Evolutionary conservation across 129 eudicot species (phyloP).

Genomic region (Daucus carota): DH1_v3.0 NC_030386.2:37110001-37110500

Average conservation of each 20-base stretch:
- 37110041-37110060: conserved; percentile 57
- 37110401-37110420: conserved; percentile 85
- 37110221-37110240: conserved; percentile 94
- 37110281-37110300: conserved; percentile 85
- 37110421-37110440: conserved; percentile 81
- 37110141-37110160: conserved; percentile 55
- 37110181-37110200: conserved; percentile 75
- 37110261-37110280: conserved; percentile 62
- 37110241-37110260: conserved; percentile 86
- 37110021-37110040: conserved; percentile 62
- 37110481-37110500: conserved; percentile 85
- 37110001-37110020: conserved; percentile 90
- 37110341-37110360: conserved; percentile 79
- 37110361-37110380: conserved; percentile 45
- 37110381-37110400: conserved; percentile 42
- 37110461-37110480: conserved; percentile 77
- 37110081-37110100: conserved; percentile 86
- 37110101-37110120: conserved; percentile 92
- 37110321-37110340: conserved; percentile 73
- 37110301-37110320: conserved; percentile 78
- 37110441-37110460: conserved; percentile 65
- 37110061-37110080: conserved; percentile 71
- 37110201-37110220: conserved; percentile 83
- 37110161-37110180: conserved; percentile 50
- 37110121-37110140: conserved; percentile 65